Evolutionary conservation across 352 stramenopile genomes (phyloP), one percentile per base, ranked within the genome.

Genomic region (Phytopythium mirpurense): DNA sequence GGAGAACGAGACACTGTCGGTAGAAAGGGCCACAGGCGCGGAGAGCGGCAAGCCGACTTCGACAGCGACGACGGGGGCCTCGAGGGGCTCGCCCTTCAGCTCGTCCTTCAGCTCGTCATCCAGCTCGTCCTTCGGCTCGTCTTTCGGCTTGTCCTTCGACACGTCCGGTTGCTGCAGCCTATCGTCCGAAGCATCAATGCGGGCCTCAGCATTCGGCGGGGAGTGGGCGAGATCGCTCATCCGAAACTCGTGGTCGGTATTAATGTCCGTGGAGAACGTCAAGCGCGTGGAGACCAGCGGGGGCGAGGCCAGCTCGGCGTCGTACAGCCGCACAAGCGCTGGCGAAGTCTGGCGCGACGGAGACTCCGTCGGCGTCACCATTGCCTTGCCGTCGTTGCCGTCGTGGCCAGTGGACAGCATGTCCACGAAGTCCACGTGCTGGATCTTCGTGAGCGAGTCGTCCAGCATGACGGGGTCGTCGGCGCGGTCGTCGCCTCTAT

Each of bases 401-500:
- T 72, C 61, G 19, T 70, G 63, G 5, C 23, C 54, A n/a, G 67
- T 62, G 3, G 57, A 65, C 36, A 60, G 51, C 18, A 67, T 64
- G 27, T 76, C 67, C 15, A 76, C 68, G 53, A 76, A 78, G 68
- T 83, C 72, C 24, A 80, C 55, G 27, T 71, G 63, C 23, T 68
- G 70, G 34, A 83, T 51, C 32, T 66, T 69, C 2, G 55, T 68
- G 47, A 67, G 49, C n/a, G 57, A 68, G 34, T 74, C 67, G 31
- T 76, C 68, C 12, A 83, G 63, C 56, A 83, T 62, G 12, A 83
- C 62, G 1, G 70, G 67, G n/a, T 83, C 69, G 23, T 77, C 67
- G 15, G 23, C 48, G 51, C 29, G 21, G 8, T 51, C 44, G 45
- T 60, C 24, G n/a, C n/a, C 49, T 26, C 19, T 26, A 19, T 47